Base-by-base conservation (phyloP, 371 early-diverging fungal genomes). In the Mycotypha africana region DNA sequence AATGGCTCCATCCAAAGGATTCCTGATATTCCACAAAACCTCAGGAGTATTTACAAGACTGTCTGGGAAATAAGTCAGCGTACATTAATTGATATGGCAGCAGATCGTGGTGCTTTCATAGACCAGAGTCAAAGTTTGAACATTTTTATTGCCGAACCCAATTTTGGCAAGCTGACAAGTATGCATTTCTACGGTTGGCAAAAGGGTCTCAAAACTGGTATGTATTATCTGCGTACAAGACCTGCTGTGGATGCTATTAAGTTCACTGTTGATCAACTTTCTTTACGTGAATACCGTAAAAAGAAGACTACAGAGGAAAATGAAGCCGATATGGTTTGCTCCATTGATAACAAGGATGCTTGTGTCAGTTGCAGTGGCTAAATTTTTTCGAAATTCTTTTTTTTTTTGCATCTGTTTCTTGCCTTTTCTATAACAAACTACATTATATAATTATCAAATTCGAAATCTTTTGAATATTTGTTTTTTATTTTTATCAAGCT, bases 161-260 rank as follows among this genome's bases (percentile, higher is more conserved):
- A 86, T 54, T 93, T 86, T 65, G 88, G 86, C 56, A 88, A 93
- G 70, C 81, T 99, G 38, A 95, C 97, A 2, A 83, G 85, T 48
- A 98, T 99, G 99, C 99, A 99, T 74, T 98, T 99, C 60, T 95
- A 97, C 67, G 98, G 93, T 7, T 98, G 96, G 96, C 89, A 90
- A 70, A 85, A 85, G 70, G 98, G 98, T 0, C 75, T 99, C 23
- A 99, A 99, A 88, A 99, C 99, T 2, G 99, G 99, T 47, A 95
- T 96, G 95, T 99, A 99, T 69, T 99, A 99, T 65, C 72, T 99
- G 40, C 89, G 99, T 45, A 92, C 97, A 14, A 82, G 93, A 35
- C 99, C 99, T 30, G 93, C 96, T 19, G 91, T 88, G 3, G 96
- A 95, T 56, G 97, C 99, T 12, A 98, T 98, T 76, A 93, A 99